Evolutionary conservation across 495 filamentous ascomycete genomes (phyloP), one percentile per base, ranked within the genome.

Genomic region (Neurospora sp.): DNA sequence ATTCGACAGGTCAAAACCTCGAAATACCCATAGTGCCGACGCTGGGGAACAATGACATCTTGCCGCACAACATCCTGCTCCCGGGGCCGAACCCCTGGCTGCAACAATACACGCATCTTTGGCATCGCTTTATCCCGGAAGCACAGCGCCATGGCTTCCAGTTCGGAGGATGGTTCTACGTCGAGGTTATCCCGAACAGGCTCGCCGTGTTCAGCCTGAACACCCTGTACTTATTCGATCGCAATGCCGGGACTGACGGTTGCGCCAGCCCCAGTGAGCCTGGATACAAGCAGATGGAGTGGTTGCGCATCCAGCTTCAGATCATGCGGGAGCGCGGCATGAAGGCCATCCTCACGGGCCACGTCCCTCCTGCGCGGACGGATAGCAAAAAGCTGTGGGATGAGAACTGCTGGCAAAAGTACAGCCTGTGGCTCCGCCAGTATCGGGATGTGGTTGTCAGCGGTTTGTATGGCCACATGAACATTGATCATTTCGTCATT

Each of bases 351-450:
- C 81, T 99, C 53, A 96, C 90, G 71, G 96, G 96, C 0, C 96
- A 99, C 83, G 94, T 98, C 27, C 93, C 96, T 9, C 96, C 96
- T 0, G 94, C 94, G 2, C 86, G 94, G 76, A 93, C 93, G 0
- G 87, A 90, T 1, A 89, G 87, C 76, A 99, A 99, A 85, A 85
- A 84, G 72, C 88, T 87, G 75, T 99, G 96, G 96, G 94, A 97
- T 73, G 87, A 89, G 76, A 93, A 92, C 0, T 99, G 96, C 82
- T 99, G 96, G 96, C 96, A 97, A 80, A 97, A 97, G 78, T 99
- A 97, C 81, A 91, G 94, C 0, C 83, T 98, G 3, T 98, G 94
- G 93, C 80, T 94, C 75, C 85, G 89, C 76, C 92, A 94, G 76
- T 99, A 94, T 76, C 92, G 96, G 42, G 96, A 99, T 80, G 90